Conservation (phyloP, 345 rosid species). For the Ricinus communis region DNA sequence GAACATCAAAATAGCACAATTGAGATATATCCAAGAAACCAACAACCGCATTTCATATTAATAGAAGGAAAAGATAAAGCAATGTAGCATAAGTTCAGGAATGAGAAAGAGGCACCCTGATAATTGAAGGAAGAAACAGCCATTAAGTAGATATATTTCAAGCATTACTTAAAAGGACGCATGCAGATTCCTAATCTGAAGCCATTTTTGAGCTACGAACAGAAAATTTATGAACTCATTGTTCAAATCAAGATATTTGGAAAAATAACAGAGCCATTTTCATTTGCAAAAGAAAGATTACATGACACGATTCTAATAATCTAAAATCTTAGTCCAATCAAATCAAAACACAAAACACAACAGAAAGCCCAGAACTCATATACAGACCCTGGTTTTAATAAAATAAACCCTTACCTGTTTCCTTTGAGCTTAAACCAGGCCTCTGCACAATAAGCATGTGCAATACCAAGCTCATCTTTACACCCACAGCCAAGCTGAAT, state of each 20-base stretch:
- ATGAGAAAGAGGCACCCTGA: neutral
- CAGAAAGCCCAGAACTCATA: neutral
- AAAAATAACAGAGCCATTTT: neutral
- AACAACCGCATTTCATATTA: no score
- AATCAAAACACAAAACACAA: neutral
- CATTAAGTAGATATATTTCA: no score
- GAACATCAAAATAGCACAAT: neutral
- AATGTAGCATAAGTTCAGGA: neutral
- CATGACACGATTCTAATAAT: neutral
- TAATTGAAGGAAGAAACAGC: neutral
- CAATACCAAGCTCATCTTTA: slow-evolving; percentile 84
- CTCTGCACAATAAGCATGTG: slow-evolving; percentile 82
- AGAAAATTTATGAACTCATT: no score
- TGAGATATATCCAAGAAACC: neutral
- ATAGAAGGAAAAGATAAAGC: no score
- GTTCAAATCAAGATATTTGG: neutral
- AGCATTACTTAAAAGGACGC: neutral
- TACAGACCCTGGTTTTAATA: neutral
- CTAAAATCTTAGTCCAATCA: neutral
- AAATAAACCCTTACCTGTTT: slow-evolving; percentile 57
- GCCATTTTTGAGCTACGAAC: no score
- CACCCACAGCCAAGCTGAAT: slow-evolving; percentile 87
- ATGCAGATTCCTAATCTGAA: neutral
- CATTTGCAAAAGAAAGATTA: neutral
- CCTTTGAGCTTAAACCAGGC: slow-evolving; percentile 92